Evolutionary conservation across 306 rosid genomes (phyloP), one percentile per base, ranked within the genome.

Genomic region (Medicago lupulina): DNA sequence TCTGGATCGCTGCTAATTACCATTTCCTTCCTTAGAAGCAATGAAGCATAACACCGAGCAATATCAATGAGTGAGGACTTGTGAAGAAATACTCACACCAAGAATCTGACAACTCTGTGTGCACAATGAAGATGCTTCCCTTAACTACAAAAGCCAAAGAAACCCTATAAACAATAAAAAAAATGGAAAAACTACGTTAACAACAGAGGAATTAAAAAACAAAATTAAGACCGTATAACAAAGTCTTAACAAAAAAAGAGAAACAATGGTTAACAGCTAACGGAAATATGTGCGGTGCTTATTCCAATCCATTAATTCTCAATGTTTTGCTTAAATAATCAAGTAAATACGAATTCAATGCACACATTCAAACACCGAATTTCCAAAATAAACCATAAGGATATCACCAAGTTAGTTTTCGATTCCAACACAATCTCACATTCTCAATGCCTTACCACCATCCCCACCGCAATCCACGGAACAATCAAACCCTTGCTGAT

Each of bases 111-210:
- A 70, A 69, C 9, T 80, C 68, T 55, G 10, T 62, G 11, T 47
- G 70, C 69, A 54, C 75, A 70, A 50, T 50, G 21, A 81, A 81
- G 21, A 50, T 59, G 71, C 64, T 61, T 71, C 65, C 69, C 83
- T 71, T 49, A 60, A 70, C 69, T 70, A 57, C 51, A 43, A 69
- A 77, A 77, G 73, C 79, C 81, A 53, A 7, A 55, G 46, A 82
- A 73, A 79, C 46, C 78, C 81, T 31, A 73, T n/a, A 57, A 69
- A 79, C 28, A 57, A 14, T 68, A 60, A 46, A 78, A 46, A 78
- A 46, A 78, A 75, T 79, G 70, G 76, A 76, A 84, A 66, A 79
- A 51, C 60, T 10, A 81, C 64, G 55, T 85, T 53, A 53, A 69
- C 85, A 66, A 55, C 43, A 66, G 81, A 25, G 79, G 70, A 70